Evolutionary conservation across 768 basidiomycete species (phyloP).

Genomic region (Boletales sp.): DNA sequence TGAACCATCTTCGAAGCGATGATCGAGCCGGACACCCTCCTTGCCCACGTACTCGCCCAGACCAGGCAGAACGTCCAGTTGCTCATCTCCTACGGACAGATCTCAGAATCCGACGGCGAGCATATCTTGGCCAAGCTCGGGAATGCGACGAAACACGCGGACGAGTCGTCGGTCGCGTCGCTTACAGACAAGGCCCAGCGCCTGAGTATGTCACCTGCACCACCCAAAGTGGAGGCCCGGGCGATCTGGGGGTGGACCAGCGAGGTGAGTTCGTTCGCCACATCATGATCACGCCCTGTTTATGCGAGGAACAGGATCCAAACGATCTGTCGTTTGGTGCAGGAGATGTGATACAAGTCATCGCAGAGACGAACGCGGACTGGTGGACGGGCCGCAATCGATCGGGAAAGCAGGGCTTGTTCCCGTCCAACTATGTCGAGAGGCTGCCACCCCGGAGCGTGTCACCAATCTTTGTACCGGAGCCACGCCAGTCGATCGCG

Average conservation of each 20-base stretch:
- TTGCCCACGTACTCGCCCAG: conserved; percentile 42
- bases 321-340: conserved; percentile 72
- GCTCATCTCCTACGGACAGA: conserved; percentile 40
- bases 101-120: conserved; percentile 38
- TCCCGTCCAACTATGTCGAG: conserved; percentile 78
- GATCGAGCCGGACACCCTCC: conserved; percentile 20
- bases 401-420: conserved; percentile 65
- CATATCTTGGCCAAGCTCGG: conserved; percentile 38
- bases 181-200: conserved; percentile 22
- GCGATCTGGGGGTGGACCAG: conserved; percentile 29
- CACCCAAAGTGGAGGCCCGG: conserved; percentile 25
- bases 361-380: conserved; percentile 80
- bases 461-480: conserved; percentile 23
- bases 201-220: conserved; percentile 24
- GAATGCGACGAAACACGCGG: conserved; percentile 18
- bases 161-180: conserved; percentile 14
- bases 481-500: conserved; percentile 17
- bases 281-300: background rate
- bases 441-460: conserved; percentile 34
- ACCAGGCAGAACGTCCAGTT: conserved; percentile 46
- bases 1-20: conserved; percentile 4
- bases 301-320: conserved; percentile 48
- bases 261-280: conserved; percentile 18
- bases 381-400: conserved; percentile 81
- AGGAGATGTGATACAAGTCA: conserved; percentile 77